phyloP scores from a whole-genome alignment of 2,329 filamentous ascomycete genomes.

The Penicillium sp. region DNA sequence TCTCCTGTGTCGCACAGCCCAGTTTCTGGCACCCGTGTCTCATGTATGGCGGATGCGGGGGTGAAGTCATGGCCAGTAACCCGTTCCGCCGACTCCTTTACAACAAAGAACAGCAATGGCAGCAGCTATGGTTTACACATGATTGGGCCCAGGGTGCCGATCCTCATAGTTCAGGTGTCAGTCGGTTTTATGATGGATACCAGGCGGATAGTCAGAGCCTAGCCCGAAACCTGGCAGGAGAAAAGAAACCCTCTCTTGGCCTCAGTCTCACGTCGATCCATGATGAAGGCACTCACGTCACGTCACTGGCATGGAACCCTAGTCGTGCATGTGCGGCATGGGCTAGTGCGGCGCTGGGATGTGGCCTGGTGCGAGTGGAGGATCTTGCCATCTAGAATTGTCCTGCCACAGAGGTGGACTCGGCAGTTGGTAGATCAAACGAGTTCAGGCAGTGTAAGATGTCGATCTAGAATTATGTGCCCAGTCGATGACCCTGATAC shows the following conservation, averaged over 20 bases:
- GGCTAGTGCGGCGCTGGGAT: constrained; percentile 65
- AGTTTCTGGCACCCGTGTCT: constrained; percentile 52
- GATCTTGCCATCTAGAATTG: constrained; percentile 53
- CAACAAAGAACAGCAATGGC: constrained; percentile 50
- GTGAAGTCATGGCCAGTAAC: constrained; percentile 52
- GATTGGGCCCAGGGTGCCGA: constrained; percentile 48
- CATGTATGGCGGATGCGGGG: constrained; percentile 53
- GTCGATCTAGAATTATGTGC: constrained; percentile 1
- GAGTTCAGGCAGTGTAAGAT: background rate
- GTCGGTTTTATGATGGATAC: constrained; percentile 47
- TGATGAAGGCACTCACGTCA: constrained; percentile 63
- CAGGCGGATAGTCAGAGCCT: constrained; percentile 39
- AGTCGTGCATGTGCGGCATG: constrained; percentile 65
- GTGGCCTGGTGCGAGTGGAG: constrained; percentile 64
- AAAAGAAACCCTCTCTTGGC: constrained; percentile 32
- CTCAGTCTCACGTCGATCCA: constrained; percentile 49
- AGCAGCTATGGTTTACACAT: constrained; percentile 58
- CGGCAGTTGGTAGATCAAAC: constrained; percentile 1
- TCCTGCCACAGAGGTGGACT: background rate
- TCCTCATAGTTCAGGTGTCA: constrained; percentile 31
- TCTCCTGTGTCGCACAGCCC: constrained; percentile 34
- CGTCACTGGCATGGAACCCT: constrained; percentile 65
- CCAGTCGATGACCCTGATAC: constrained; percentile 4
- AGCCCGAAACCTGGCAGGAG: constrained; percentile 30
- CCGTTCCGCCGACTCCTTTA: constrained; percentile 52